Evolutionary conservation across 805 yeast genomes (phyloP).

Genomic region (Priceomyces fermenticarens): DNA sequence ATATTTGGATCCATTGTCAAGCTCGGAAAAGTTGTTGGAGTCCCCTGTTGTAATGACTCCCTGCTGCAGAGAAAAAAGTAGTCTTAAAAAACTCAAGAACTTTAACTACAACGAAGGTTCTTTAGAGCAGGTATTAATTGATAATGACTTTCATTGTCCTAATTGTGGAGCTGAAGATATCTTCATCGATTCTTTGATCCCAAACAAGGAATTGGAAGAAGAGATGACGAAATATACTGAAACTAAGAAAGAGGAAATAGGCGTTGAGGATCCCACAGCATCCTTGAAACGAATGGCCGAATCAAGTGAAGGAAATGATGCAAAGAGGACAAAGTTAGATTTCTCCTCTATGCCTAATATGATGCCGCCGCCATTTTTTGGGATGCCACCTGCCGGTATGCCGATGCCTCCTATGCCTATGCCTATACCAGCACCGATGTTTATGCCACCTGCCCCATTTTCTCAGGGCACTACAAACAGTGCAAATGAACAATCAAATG

Average conservation of each 20-base stretch:
- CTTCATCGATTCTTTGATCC: conserved; percentile 65
- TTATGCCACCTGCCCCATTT: conserved; percentile 18
- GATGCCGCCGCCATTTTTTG: conserved; percentile 11
- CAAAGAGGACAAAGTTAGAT: conserved; percentile 25
- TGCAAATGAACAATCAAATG: neutral
- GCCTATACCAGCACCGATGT: conserved; percentile 12
- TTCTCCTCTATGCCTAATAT: conserved; percentile 16
- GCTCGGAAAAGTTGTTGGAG: conserved; percentile 54
- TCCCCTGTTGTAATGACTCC: conserved; percentile 76
- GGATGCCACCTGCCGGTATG: conserved; percentile 17
- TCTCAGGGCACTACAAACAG: conserved; percentile 1
- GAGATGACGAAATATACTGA: conserved; percentile 52
- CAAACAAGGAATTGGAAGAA: conserved; percentile 57
- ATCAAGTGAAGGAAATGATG: conserved; percentile 15
- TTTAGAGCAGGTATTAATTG: conserved; percentile 53
- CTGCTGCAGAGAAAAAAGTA: conserved; percentile 61
- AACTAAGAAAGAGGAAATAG: conserved; percentile 28
- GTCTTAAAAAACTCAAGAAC: conserved; percentile 53
- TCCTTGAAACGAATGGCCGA: conserved; percentile 18
- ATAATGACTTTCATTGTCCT: conserved; percentile 88
- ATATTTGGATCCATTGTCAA: conserved; percentile 62
- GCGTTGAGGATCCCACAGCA: conserved; percentile 29
- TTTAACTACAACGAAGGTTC: conserved; percentile 35
- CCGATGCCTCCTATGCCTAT: conserved; percentile 14
- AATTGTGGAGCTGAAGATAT: conserved; percentile 74